Base-by-base conservation (phyloP, 768 basidiomycete genomes). In the Rhizopogon vinicolor region DNA sequence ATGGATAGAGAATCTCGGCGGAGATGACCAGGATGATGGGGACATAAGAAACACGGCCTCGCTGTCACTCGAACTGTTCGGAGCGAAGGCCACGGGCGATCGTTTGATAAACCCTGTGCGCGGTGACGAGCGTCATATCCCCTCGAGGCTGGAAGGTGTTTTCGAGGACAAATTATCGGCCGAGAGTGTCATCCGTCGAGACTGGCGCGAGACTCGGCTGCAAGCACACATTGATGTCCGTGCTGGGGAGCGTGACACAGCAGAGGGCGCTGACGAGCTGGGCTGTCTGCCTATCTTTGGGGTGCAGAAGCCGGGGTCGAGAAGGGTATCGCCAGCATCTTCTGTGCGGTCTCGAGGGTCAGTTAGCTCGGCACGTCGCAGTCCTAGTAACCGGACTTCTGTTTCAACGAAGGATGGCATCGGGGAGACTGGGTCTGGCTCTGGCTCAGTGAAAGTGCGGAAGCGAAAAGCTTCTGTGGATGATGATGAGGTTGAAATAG, bases 1-100 rank as follows among this genome's bases (percentile, higher is more conserved):
- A 67, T 92, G 90, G 89, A 82, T 85, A 7, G 90, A 93, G 68
- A 82, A 86, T 64, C 63, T 91, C 3, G 89, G 89, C 8, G 62
- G 72, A 10, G 59, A 74, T 3, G 78, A 43, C 0, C 33, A 80
- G 28, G 65, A 75, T 9, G 78, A 74, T 31, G 78, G 79, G 9
- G 73, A 71, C 43, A 73, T 88, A 42, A 85, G 79, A 66, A 92
- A 92, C 63, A 74, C 83, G 3, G 79, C 82, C 1, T 89, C 89
- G 0, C 72, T 93, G 19, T 80, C 90, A 5, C 77, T 93, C 3
- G 89, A 91, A 33, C 72, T 80, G 35, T 92, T 93, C 61, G 82
- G 74, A 19, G 82, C 86, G 2, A 80, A 77, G 3, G 68, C 81
- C 52, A 89, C 88, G 0, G 85, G 85, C 6, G 89, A 90, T 53